A percentile compares a stretch with the other conserved stretches of the same genome.
phyloP scores from a whole-genome alignment of 805 yeast genomes.

The Kazachstania psychrophila region DNA sequence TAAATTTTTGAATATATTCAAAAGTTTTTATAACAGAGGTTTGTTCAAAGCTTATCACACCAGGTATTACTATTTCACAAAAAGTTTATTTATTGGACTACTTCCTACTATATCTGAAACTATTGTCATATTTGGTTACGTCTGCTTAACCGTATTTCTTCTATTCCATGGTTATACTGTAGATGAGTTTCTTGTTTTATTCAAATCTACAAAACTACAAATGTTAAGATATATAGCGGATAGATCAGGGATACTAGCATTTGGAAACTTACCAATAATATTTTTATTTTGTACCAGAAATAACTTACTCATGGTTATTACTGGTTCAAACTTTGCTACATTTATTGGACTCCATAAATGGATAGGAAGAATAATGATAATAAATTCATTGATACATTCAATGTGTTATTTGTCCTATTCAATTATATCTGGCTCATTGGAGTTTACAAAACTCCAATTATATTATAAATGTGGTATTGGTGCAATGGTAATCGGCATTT shows the following conservation, averaged over 20 bases:
- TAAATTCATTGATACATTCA: conserved; percentile 34
- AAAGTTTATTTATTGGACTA: conserved; percentile 9
- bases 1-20: conserved; percentile 6
- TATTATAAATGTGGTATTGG: conserved; percentile 39
- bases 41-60: conserved; percentile 16
- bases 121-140: conserved; percentile 11
- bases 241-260: conserved; percentile 39
- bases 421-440: conserved; percentile 10
- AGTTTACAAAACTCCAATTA: conserved; percentile 6
- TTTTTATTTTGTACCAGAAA: conserved; percentile 65
- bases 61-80: conserved; percentile 7
- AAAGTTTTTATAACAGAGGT: conserved; percentile 12
- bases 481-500: conserved; percentile 24
- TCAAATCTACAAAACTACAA: conserved; percentile 10
- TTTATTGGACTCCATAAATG: conserved; percentile 62
- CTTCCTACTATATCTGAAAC: conserved; percentile 20
- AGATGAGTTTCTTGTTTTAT: conserved; percentile 13
- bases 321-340: conserved; percentile 56
- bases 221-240: conserved; percentile 33
- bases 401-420: conserved; percentile 33
- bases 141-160: conserved; percentile 10
- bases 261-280: conserved; percentile 43
- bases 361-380: conserved; percentile 34
- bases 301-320: conserved; percentile 49
- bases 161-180: conserved; percentile 9